Evolutionary conservation across 1,284 basidiomycete genomes (phyloP), one percentile per base, ranked within the genome.

Genomic region (Abortiporus biennis): DNA sequence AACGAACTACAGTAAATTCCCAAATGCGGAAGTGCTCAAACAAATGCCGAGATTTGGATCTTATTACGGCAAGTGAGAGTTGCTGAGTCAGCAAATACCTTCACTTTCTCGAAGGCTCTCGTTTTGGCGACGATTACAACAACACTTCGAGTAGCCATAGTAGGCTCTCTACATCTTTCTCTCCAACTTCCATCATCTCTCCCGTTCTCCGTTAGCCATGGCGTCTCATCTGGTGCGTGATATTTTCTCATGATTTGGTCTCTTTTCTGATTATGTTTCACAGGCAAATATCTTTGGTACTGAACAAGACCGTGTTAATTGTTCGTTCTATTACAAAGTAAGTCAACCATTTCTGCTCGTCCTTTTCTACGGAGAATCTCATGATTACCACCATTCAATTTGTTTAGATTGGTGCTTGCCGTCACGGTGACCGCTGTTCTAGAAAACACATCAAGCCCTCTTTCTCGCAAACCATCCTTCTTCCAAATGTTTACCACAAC

Each of bases 401-500:
- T 36, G 38, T 44, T 6, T 43, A 94, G 84, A 96, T 96, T 67
- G 92, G 92, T 44, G 92, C 92, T 43, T 96, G 92, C 65, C 78
- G 92, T 27, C 92, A 96, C 63, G 92, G 92, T n/a, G 93, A 96
- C 55, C 79, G 93, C 46, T 96, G 92, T 61, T 96, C 91, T 2
- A 78, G 96, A 56, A 98, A 99, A 64, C 96, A 99, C 67, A 98
- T 97, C 63, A 85, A 89, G 56, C 96, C 96, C 1, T 87, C 92
- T 2, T 98, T 95, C 66, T 97, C 93, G 1, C 94, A 97, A 58
- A 99, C 96, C 2, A 93, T 99, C 32, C 76, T 99, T 17, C 77
- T 99, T 15, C 92, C 93, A n/a, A 99, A 99, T 58, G 93, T 99
- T 38, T 99, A 98, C 65, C 93, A 98, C 64, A 99, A 99, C 65